These are phyloP conservation scores for Penicillium ucsense DNA, from an alignment of 495 filamentous ascomycete genomes.

Conservation along the genomic window DNA sequence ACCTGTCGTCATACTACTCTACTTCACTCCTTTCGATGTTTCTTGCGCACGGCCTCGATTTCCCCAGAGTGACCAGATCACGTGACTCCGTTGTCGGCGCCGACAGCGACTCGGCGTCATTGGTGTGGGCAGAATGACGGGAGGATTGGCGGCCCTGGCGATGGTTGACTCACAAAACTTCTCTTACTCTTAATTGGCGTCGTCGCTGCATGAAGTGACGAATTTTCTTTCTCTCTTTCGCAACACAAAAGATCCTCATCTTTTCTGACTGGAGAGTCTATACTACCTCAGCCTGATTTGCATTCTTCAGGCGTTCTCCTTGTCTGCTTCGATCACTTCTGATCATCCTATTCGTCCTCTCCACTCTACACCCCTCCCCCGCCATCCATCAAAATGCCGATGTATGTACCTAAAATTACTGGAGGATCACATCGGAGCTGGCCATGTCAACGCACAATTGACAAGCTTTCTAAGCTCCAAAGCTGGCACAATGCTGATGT, in stretches of 20 bases:
- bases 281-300: conserved; percentile 1
- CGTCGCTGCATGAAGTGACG: conserved; percentile 16
- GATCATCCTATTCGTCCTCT: conserved; percentile 10
- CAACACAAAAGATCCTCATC: neutral
- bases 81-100: conserved; percentile 25
- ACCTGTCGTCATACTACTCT: neutral
- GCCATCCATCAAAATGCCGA: conserved; percentile 28
- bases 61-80: conserved; percentile 1
- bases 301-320: neutral
- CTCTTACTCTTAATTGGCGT: no score
- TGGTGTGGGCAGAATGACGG: neutral
- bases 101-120: conserved; percentile 20
- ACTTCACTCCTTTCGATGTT: no score
- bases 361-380: conserved; percentile 12
- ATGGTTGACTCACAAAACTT: no score
- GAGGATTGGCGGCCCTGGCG: no score
- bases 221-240: conserved; percentile 10
- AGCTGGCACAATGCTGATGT: neutral
- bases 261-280: neutral
- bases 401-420: conserved; percentile 16
- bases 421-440: no score
- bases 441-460: no score
- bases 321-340: conserved; percentile 6
- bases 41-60: no score
- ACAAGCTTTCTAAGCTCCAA: no score